Conservation (phyloP, 169 alveolate species). For the Eimeria sp. region DNA sequence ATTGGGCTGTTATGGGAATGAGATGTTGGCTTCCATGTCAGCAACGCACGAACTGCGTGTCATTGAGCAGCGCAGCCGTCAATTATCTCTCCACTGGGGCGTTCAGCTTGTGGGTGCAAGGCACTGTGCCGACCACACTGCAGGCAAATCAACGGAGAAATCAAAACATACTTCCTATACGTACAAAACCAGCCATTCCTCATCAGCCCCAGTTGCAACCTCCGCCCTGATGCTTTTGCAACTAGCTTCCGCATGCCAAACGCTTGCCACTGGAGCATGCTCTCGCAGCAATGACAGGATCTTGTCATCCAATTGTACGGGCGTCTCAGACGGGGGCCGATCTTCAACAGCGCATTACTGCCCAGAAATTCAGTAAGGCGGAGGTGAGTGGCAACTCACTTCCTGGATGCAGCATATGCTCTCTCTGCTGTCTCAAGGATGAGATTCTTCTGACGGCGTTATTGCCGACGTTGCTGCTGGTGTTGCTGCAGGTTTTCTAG, state of each 20-base stretch:
- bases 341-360: not conserved
- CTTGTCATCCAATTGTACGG: not conserved
- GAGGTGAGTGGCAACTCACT: not conserved
- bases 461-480: not conserved
- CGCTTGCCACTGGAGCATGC: not conserved
- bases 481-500: not conserved
- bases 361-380: not conserved
- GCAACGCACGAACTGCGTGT: constrained; percentile 8
- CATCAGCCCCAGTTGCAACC: not conserved
- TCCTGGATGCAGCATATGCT: not conserved
- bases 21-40: not conserved
- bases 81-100: not conserved
- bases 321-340: not conserved
- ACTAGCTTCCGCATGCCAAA: not conserved
- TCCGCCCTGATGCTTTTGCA: not conserved
- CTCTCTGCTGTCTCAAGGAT: not conserved
- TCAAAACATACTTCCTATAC: not conserved
- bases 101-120: not conserved
- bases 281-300: not conserved
- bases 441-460: not conserved
- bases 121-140: not conserved
- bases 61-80: not conserved
- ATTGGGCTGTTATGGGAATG: not conserved
- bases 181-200: not conserved
- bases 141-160: not conserved